Evolutionary conservation across 768 basidiomycete genomes (phyloP), one percentile per base, ranked within the genome.

Genomic region (Strobilomyces dryophilus): DNA sequence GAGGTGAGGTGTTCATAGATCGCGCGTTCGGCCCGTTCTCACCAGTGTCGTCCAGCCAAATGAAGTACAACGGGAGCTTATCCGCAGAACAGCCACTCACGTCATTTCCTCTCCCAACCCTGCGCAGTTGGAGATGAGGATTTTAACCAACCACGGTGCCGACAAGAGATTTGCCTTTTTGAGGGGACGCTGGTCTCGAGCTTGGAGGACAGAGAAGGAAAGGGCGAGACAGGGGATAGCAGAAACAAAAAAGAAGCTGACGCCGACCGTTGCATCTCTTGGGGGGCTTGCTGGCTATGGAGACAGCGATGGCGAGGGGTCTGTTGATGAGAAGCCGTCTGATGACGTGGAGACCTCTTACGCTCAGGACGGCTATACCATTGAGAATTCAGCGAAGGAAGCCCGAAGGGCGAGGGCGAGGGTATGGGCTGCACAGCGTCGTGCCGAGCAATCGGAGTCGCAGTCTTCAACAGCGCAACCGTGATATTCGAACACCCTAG

Each of bases 141-240:
- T 97, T 60, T 74, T 95, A 15, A 85, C 93, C 10, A 92, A 95
- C 60, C 81, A 95, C 62, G 87, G 90, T 0, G 72, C 75, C 12
- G 92, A 95, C 65, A 72, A 74, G 42, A 79, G 89, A 7, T 95
- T 97, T 63, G 81, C 85, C 1, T 95, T 95, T 67, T 68, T 95
- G 42, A 78, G 83, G 32, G 92, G 92, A 2, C 73, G 89, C 21
- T 93, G 88, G 84, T 75, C 76, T 50, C 70, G 70, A 3, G 73
- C 77, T 5, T 95, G 92, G 92, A 70, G 70, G 29, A 61, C 69
- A 1, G 69, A 77, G 24, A 85, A 86, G 61, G 76, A 69, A 21
- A 78, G 74, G 46, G 75, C 70, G 6, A 74, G 72, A 66, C 57
- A 61, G 46, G 49, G 41, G 14, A 57, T 35, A 49, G 54, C 70